Evolutionary conservation across 495 filamentous ascomycete species (phyloP).

Genomic region (Aspergillus campestris): DNA sequence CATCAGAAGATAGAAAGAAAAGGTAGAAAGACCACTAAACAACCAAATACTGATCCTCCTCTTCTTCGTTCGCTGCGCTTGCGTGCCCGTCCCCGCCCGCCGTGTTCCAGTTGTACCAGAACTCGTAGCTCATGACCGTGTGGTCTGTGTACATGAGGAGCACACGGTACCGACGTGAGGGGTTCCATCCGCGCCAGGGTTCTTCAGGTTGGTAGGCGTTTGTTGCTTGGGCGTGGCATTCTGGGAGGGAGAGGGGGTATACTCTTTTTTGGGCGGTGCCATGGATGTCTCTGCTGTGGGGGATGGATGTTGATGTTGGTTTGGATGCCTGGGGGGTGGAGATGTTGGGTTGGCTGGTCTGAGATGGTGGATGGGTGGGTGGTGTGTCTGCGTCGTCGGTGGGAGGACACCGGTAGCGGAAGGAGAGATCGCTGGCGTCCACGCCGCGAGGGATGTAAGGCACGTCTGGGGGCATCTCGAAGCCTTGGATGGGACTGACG

Average conservation of each 20-base stretch:
- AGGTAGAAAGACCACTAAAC: neutral
- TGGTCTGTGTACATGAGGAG: constrained; percentile 71
- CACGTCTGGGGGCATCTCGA: constrained; percentile 33
- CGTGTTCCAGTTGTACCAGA: constrained; percentile 42
- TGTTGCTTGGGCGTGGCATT: constrained; percentile 33
- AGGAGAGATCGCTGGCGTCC: constrained; percentile 18
- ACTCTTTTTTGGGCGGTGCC: constrained; percentile 1
- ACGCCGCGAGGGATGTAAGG: constrained; percentile 24
- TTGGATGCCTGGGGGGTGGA: neutral
- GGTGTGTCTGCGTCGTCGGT: constrained; percentile 3
- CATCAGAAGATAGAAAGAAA: too few relatives aligned
- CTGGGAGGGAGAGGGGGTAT: constrained; percentile 22
- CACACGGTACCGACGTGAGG: constrained; percentile 53
- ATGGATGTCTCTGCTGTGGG: too few relatives aligned
- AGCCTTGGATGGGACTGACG: constrained; percentile 56
- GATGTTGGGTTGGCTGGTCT: neutral
- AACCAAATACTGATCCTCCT: constrained; percentile 9
- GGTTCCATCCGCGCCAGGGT: constrained; percentile 30
- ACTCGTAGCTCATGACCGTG: constrained; percentile 73
- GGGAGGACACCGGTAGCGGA: constrained; percentile 16
- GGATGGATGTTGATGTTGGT: too few relatives aligned
- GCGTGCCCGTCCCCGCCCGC: neutral
- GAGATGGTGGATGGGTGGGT: constrained; percentile 2
- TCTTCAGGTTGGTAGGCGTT: constrained; percentile 29
- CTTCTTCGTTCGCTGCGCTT: neutral